Evolutionary conservation across 1,284 basidiomycete species (phyloP).

Genomic region (Blastosporella zonata): DNA sequence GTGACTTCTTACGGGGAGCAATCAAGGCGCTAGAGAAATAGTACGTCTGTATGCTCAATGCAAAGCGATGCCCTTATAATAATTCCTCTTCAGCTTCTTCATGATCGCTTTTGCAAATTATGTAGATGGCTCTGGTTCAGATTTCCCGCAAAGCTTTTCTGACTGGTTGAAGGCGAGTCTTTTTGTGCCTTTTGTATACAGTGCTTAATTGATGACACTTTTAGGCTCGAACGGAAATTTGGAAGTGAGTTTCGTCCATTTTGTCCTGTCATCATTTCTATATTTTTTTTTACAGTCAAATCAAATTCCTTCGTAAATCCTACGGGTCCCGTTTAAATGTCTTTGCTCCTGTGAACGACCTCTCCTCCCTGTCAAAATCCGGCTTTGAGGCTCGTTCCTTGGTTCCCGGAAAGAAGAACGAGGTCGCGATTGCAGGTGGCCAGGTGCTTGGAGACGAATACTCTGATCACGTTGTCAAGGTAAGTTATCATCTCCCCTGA

Average conservation of each 20-base stretch:
- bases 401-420: slow-evolving; percentile 66
- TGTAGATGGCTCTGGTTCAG: slow-evolving; percentile 66
- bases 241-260: slow-evolving; percentile 64
- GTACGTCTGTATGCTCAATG: slow-evolving; percentile 37
- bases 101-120: slow-evolving; percentile 94
- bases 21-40: slow-evolving; percentile 79
- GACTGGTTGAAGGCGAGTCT: slow-evolving; percentile 77
- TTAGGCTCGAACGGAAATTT: slow-evolving; percentile 85
- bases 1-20: slow-evolving; percentile 58
- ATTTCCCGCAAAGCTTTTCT: slow-evolving; percentile 76
- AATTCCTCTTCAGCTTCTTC: slow-evolving; percentile 67
- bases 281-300: slow-evolving; percentile 56
- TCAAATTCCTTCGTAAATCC: slow-evolving; percentile 79
- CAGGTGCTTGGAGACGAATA: slow-evolving; percentile 92
- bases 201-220: slow-evolving; percentile 10
- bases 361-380: slow-evolving; percentile 74
- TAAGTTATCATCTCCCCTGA: slow-evolving; percentile 27
- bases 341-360: slow-evolving; percentile 86
- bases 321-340: slow-evolving; percentile 78
- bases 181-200: background rate
- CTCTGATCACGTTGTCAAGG: slow-evolving; percentile 89
- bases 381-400: slow-evolving; percentile 53
- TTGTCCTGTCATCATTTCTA: slow-evolving; percentile 2
- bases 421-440: slow-evolving; percentile 78
- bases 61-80: background rate